Percentiles rank a stretch among this genome's conserved stretches.
Conservation (phyloP, 2,329 filamentous ascomycete genomes). For the Diaporthe citri region DNA sequence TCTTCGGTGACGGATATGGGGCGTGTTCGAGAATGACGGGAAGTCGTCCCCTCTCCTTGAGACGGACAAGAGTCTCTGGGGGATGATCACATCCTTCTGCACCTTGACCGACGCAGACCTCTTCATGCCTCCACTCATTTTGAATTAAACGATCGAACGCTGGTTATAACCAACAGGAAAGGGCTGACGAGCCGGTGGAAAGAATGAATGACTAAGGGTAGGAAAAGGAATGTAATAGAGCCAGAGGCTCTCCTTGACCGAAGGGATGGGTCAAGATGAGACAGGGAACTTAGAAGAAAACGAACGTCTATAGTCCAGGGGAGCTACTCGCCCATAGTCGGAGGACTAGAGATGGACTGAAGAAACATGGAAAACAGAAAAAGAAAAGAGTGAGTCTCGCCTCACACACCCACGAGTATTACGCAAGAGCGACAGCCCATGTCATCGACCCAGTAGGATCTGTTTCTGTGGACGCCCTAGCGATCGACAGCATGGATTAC, state of each 20-base stretch:
- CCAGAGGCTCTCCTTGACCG: slow-evolving; percentile 16
- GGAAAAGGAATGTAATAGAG: slow-evolving; percentile 11
- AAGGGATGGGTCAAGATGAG: slow-evolving; percentile 25
- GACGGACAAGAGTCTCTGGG: slow-evolving; percentile 26
- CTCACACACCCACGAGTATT: slow-evolving; percentile 17
- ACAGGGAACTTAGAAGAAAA: slow-evolving; percentile 1
- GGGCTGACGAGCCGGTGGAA: slow-evolving; percentile 3
- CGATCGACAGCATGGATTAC: slow-evolving; percentile 28
- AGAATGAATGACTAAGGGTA: slow-evolving; percentile 5
- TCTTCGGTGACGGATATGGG: slow-evolving; percentile 24
- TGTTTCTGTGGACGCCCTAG: slow-evolving; percentile 24
- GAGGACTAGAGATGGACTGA: slow-evolving; percentile 15
- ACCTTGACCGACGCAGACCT: slow-evolving; percentile 33
- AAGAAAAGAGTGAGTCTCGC: slow-evolving; percentile 23
- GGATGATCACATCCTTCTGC: slow-evolving; percentile 28
- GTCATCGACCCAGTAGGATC: slow-evolving; percentile 1
- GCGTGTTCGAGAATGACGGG: slow-evolving; percentile 8
- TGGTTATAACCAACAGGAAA: neutral
- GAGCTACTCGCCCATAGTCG: neutral
- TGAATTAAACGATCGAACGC: slow-evolving; percentile 3
- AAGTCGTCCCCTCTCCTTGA: slow-evolving; percentile 22
- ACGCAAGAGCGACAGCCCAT: slow-evolving; percentile 13
- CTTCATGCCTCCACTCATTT: slow-evolving; percentile 27
- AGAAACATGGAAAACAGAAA: neutral
- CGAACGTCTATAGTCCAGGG: slow-evolving; percentile 14